Evolutionary conservation across 805 yeast genomes (phyloP), one percentile per base, ranked within the genome.

Genomic region (Lipomyces oligophaga): DNA sequence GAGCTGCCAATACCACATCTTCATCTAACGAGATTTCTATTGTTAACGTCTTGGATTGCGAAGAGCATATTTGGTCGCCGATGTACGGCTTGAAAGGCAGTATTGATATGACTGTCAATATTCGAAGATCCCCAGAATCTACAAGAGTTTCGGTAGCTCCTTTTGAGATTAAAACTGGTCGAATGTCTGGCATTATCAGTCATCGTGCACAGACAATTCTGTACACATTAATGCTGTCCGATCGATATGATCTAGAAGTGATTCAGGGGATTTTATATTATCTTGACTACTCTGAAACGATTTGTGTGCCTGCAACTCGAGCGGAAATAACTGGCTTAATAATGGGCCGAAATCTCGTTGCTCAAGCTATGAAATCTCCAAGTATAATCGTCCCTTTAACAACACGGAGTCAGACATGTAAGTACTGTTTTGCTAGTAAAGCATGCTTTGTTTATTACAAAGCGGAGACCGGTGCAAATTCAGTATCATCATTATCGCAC

Each of bases 1-100:
- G 28, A 47, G 54, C 46, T 28, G n/a, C 30, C n/a, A n/a, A n/a
- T n/a, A n/a, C 48, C 7, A 15, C 18, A 27, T 10, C 20, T n/a
- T 40, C 39, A 10, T 16, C 20, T 16, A 32, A 15, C 38, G 66
- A 67, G 8, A 69, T 80, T 34, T 70, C 81, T 0, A 79, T 84
- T 0, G 70, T 77, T 13, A 79, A 81, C 47, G 76, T 88, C 6
- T 68, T 86, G 27, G 96, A 85, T 60, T 78, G 86, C 7, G 99
- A 93, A 64, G 97, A 93, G 59, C 84, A 81, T 58, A 81, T 93
- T 11, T 81, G 95, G 87, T 86, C 97, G 0, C 95, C 97, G 0
- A 75, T 78, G 61, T 88, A 76, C 67, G 99, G 99, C 0, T 66
- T 93, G 6, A 78, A 86, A 56, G 99, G 99, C 0, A 78, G 82